Percentiles rank a stretch among this genome's conserved stretches.
Evolutionary conservation across 225 moss, liverwort and hornwort genomes (phyloP).

Genomic region (Lunularia cruciata): DNA sequence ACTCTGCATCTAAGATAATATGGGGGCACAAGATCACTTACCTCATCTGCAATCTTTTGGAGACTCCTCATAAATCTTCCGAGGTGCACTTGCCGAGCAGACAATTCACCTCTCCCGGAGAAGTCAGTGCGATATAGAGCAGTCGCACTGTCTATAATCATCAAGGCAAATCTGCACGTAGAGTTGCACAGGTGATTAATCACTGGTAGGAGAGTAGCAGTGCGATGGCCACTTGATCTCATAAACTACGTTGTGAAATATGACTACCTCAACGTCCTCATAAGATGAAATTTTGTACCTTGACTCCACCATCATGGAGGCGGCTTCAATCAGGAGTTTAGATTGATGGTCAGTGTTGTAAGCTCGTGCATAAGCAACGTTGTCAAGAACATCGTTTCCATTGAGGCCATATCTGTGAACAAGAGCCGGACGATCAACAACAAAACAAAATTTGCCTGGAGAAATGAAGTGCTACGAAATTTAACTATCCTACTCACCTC

Average conservation of each 20-base stretch:
- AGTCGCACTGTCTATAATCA: constrained; percentile 88
- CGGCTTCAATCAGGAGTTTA: constrained; percentile 75
- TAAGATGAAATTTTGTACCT: constrained; percentile 18
- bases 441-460: neutral
- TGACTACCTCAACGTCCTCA: neutral
- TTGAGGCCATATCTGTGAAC: constrained; percentile 64
- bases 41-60: constrained; percentile 90
- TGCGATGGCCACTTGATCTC: too few species aligned
- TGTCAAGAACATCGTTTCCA: constrained; percentile 87
- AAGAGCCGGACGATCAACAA: neutral
- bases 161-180: constrained; percentile 69
- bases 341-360: constrained; percentile 96
- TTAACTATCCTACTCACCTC: constrained; percentile 30
- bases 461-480: neutral
- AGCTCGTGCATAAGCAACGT: constrained; percentile 88
- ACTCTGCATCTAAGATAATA: too few species aligned
- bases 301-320: constrained; percentile 91
- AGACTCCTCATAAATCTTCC: constrained; percentile 71
- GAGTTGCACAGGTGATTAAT: too few species aligned
- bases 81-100: constrained; percentile 83
- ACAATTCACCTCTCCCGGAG: constrained; percentile 83
- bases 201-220: too few species aligned
- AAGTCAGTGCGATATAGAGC: constrained; percentile 89
- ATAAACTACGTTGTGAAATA: too few species aligned
- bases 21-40: neutral